Percentiles rank a stretch among this genome's conserved stretches.
Evolutionary conservation across 73 alveolate genomes (phyloP).

Genomic region (Tetrahymena elliotti): DNA sequence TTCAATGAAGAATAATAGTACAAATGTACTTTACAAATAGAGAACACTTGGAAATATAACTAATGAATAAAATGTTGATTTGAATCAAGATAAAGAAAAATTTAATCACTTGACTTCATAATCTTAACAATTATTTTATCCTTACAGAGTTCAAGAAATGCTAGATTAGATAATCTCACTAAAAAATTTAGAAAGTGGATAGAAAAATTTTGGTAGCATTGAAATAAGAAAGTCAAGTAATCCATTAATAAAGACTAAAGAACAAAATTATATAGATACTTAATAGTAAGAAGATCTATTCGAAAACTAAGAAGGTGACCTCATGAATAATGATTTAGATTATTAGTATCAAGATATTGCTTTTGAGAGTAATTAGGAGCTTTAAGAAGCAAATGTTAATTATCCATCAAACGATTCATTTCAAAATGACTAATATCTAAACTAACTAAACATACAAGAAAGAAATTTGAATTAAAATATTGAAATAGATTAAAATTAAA

Average conservation of each 20-base stretch:
- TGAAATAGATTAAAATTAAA: too few species aligned
- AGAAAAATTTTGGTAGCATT: neutral
- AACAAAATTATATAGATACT: neutral
- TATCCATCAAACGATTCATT: neutral
- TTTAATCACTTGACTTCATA: neutral
- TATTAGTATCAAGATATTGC: neutral
- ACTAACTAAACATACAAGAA: neutral
- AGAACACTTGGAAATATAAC: neutral
- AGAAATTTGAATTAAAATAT: neutral
- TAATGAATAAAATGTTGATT: neutral
- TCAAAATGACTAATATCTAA: neutral
- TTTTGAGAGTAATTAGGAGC: neutral
- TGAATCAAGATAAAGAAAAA: neutral
- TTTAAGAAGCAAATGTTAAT: neutral
- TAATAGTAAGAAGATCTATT: neutral
- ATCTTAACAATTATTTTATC: neutral
- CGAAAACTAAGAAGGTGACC: too few species aligned
- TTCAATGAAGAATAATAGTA: too few species aligned
- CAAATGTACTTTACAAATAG: too few species aligned
- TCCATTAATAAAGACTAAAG: neutral
- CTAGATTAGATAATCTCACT: neutral
- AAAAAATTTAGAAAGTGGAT: neutral
- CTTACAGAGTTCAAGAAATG: neutral
- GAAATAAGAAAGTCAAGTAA: neutral
- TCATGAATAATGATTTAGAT: too few species aligned